These are phyloP conservation scores for Lupinus albus DNA, from an alignment of 306 rosid species.

Conservation along the genomic window DNA sequence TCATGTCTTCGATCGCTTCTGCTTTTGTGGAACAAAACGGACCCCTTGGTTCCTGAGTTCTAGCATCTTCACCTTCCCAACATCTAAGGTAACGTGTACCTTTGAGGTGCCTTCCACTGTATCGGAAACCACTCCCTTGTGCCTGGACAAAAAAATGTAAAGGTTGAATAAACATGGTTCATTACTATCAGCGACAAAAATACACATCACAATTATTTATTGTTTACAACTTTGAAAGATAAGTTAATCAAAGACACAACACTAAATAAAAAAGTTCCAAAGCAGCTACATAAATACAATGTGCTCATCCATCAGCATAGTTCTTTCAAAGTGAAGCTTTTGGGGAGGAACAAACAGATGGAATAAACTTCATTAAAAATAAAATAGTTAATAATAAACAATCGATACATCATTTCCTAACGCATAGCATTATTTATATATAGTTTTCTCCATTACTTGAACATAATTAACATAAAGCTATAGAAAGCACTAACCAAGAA, in stretches of 20 bases:
- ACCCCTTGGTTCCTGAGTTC: conserved; percentile 90
- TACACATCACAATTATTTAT: not conserved
- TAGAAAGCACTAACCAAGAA: conserved; percentile 69
- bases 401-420: conserved; percentile 1
- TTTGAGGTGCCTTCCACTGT: conserved; percentile 70
- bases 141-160: conserved; percentile 58
- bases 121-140: conserved; percentile 75
- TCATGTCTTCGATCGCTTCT: conserved; percentile 64
- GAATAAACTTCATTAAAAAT: not conserved
- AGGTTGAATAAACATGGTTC: conserved; percentile 3
- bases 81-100: conserved; percentile 71
- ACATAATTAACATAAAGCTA: conserved; percentile 19
- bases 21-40: conserved; percentile 78
- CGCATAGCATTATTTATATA: conserved; percentile 4
- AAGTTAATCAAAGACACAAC: not conserved
- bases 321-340: not conserved
- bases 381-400: not conserved
- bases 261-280: not conserved
- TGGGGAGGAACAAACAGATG: conserved; percentile 11
- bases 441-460: not conserved
- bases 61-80: conserved; percentile 61
- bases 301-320: conserved; percentile 14
- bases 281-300: not conserved
- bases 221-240: conserved; percentile 15
- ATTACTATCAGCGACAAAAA: conserved; percentile 17